phyloP scores from a whole-genome alignment of 371 early-diverging fungal species.

The Phascolomyces articulosus region DNA sequence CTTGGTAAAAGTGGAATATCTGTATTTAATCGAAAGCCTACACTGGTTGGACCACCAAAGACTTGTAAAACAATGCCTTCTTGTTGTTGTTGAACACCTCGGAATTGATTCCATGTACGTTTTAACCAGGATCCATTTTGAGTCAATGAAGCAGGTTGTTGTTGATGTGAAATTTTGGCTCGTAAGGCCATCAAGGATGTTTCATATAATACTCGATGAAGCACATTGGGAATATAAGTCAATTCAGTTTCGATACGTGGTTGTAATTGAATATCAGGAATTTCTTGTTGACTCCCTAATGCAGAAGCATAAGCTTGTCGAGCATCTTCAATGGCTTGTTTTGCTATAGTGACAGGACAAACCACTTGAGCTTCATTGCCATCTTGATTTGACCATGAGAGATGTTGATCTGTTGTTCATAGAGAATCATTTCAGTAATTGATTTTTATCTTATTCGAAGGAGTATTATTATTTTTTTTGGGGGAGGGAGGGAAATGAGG shows the following conservation, averaged over 20 bases:
- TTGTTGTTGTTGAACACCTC: neutral
- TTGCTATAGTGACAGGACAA: slow-evolving; percentile 64
- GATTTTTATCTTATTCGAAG: neutral
- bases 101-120: neutral
- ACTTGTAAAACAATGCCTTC: slow-evolving; percentile 41
- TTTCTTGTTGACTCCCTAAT: slow-evolving; percentile 17
- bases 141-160: neutral
- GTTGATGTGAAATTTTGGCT: slow-evolving; percentile 25
- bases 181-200: slow-evolving; percentile 62
- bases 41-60: slow-evolving; percentile 44
- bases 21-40: slow-evolving; percentile 37
- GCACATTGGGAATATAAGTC: slow-evolving; percentile 66
- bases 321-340: slow-evolving; percentile 67
- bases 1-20: slow-evolving; percentile 24
- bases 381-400: slow-evolving; percentile 12
- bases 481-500: neutral
- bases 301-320: slow-evolving; percentile 48
- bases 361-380: slow-evolving; percentile 51
- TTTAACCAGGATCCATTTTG: neutral
- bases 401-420: slow-evolving; percentile 23
- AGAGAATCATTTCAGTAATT: too few relatives aligned
- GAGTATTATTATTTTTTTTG: neutral
- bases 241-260: slow-evolving; percentile 36
- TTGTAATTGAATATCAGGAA: slow-evolving; percentile 19
- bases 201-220: slow-evolving; percentile 74